Evolutionary conservation across 2,329 filamentous ascomycete genomes (phyloP).

Genomic region (Oidium heveae): DNA sequence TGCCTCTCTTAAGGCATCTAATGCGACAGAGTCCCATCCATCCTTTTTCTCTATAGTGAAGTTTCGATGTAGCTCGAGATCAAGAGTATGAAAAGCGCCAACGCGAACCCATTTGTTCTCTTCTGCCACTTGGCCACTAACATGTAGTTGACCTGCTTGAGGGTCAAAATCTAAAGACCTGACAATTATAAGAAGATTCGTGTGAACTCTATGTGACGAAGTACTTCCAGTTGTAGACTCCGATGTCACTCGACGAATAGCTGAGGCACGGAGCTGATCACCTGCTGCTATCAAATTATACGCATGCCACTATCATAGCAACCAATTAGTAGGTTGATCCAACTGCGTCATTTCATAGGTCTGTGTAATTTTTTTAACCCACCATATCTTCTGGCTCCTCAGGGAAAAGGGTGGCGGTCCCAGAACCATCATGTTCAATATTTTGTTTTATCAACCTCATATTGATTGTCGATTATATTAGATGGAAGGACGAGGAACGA

Average conservation of each 20-base stretch:
- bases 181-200: conserved; percentile 37
- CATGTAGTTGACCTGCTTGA: conserved; percentile 40
- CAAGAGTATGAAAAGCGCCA: conserved; percentile 45
- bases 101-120: conserved; percentile 44
- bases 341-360: background rate
- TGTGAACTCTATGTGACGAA: conserved; percentile 35
- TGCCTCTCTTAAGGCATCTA: conserved; percentile 53
- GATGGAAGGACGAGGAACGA: no score
- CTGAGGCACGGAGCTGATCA: conserved; percentile 38
- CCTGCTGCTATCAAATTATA: conserved; percentile 45
- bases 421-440: conserved; percentile 40
- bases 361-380: conserved; percentile 5
- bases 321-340: background rate
- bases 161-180: conserved; percentile 44
- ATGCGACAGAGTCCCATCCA: conserved; percentile 77
- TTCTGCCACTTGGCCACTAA: conserved; percentile 36
- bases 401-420: conserved; percentile 37
- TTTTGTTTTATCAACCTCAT: conserved; percentile 45
- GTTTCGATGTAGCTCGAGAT: conserved; percentile 65
- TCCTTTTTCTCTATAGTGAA: conserved; percentile 69
- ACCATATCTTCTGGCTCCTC: conserved; percentile 59
- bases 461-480: background rate
- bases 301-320: conserved; percentile 34
- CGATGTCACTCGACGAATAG: conserved; percentile 36
- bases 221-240: conserved; percentile 34